Evolutionary conservation across 108 stramenopile genomes (phyloP).

Genomic region (Cylindrotheca closterium): DNA sequence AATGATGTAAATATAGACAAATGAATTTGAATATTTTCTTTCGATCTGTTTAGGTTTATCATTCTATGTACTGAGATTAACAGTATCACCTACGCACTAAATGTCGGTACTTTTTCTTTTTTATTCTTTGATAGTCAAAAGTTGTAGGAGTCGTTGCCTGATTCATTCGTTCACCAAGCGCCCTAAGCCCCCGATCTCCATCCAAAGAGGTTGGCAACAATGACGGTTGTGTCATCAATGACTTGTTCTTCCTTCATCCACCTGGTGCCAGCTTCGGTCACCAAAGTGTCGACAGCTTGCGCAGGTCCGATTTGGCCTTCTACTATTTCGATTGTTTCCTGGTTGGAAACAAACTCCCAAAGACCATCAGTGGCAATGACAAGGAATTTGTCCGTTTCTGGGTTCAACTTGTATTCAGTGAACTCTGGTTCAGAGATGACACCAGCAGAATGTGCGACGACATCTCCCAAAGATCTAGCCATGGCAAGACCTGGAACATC

Average conservation of each 20-base stretch:
- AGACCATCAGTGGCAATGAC: constrained; percentile 97
- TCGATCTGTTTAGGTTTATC: not conserved
- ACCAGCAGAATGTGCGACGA: constrained; percentile 95
- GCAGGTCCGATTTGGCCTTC: constrained; percentile 77
- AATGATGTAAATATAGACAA: no score
- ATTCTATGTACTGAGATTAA: not conserved
- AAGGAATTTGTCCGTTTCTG: constrained; percentile 81
- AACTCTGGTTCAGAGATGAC: constrained; percentile 97
- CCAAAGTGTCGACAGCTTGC: constrained; percentile 88
- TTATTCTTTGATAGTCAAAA: not conserved
- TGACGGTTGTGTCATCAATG: constrained; percentile 98
- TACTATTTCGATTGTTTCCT: constrained; percentile 92
- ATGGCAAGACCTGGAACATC: constrained; percentile 99
- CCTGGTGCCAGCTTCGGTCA: constrained; percentile 89
- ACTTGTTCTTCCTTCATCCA: constrained; percentile 99
- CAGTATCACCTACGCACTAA: not conserved
- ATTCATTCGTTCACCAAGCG: not conserved
- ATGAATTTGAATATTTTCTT: not conserved
- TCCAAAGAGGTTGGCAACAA: constrained; percentile 92
- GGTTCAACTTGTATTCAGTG: constrained; percentile 78
- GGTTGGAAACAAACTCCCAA: constrained; percentile 96
- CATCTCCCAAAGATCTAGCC: constrained; percentile 95
- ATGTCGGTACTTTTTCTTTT: not conserved
- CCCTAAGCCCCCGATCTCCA: constrained; percentile 48
- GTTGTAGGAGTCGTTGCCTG: not conserved